phyloP scores from a whole-genome alignment of 2,329 filamentous ascomycete genomes.

The Fusarium lyarnte region DNA sequence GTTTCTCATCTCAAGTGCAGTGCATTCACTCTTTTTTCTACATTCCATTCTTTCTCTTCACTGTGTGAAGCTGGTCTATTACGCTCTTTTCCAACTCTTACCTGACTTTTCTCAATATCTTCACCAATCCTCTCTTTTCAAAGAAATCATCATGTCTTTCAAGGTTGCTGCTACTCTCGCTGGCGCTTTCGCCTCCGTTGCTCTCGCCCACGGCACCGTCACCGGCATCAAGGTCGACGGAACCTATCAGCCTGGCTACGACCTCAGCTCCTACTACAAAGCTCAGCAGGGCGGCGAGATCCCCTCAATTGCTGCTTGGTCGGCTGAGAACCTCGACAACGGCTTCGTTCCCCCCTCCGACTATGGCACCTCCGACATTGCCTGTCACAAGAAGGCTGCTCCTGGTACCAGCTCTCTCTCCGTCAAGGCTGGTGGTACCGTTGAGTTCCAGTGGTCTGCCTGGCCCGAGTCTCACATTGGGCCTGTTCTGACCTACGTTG shows the following conservation, averaged over 20 bases:
- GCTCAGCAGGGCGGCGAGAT: conserved; percentile 31
- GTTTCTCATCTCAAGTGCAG: conserved; percentile 27
- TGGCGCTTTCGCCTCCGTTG: conserved; percentile 37
- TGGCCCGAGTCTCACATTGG: conserved; percentile 58
- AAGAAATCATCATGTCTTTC: conserved; percentile 37
- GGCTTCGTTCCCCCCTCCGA: conserved; percentile 59
- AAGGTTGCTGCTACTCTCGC: conserved; percentile 27
- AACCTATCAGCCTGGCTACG: conserved; percentile 27
- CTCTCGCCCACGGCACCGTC: conserved; percentile 40
- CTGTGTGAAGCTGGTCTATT: conserved; percentile 45
- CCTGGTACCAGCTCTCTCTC: conserved; percentile 45
- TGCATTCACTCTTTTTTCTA: conserved; percentile 21
- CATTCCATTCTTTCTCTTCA: conserved; percentile 41
- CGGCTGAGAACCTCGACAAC: conserved; percentile 57
- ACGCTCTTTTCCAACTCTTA: background rate
- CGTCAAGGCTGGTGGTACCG: conserved; percentile 54
- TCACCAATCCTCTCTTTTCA: background rate
- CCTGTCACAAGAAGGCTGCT: conserved; percentile 57
- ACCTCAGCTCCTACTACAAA: conserved; percentile 35
- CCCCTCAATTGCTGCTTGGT: conserved; percentile 51
- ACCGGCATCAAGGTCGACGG: conserved; percentile 39
- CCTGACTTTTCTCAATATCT: background rate
- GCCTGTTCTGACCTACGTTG: conserved; percentile 72
- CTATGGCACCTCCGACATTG: conserved; percentile 54
- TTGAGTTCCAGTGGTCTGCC: conserved; percentile 54